These are phyloP conservation scores for Phalaenopsis hybrid DNA, from an alignment of 116 monocot genomes.

Conservation along the genomic window DNA sequence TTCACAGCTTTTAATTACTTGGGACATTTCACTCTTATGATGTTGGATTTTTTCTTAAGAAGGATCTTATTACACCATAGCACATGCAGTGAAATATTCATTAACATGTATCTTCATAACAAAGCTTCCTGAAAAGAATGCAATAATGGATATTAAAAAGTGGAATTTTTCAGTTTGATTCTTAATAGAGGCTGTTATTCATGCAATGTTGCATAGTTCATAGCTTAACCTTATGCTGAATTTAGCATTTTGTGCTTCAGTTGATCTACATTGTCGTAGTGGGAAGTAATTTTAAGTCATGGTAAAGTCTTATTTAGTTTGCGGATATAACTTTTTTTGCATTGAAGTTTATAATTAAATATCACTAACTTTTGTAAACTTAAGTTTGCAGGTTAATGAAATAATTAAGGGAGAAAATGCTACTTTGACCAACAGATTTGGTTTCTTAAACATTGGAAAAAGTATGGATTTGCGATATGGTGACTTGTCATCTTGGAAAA, in stretches of 20 bases:
- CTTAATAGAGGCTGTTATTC: too few species aligned
- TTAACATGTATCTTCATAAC: too few species aligned
- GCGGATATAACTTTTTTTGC: neutral
- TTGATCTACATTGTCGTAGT: neutral
- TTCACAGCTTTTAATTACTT: too few species aligned
- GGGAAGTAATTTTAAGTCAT: neutral
- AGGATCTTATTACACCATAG: too few species aligned
- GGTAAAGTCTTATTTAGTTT: neutral
- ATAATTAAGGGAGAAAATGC: constrained; percentile 35
- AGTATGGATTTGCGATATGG: constrained; percentile 14
- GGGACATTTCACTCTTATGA: too few species aligned
- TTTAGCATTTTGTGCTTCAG: neutral
- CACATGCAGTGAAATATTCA: too few species aligned
- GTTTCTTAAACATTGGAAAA: constrained; percentile 18
- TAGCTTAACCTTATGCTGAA: neutral
- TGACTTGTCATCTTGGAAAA: constrained; percentile 19
- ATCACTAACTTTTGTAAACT: constrained; percentile 2
- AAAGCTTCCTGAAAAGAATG: too few species aligned
- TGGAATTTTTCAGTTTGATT: too few species aligned
- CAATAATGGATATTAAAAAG: too few species aligned
- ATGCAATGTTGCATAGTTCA: too few species aligned
- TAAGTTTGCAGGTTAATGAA: constrained; percentile 55
- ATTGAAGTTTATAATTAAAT: neutral
- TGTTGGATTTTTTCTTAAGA: too few species aligned
- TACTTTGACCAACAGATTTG: constrained; percentile 21